Percentiles rank a stretch among this genome's conserved stretches.
Conservation (phyloP, 306 rosid genomes). For the Fragaria ananassa region DNA sequence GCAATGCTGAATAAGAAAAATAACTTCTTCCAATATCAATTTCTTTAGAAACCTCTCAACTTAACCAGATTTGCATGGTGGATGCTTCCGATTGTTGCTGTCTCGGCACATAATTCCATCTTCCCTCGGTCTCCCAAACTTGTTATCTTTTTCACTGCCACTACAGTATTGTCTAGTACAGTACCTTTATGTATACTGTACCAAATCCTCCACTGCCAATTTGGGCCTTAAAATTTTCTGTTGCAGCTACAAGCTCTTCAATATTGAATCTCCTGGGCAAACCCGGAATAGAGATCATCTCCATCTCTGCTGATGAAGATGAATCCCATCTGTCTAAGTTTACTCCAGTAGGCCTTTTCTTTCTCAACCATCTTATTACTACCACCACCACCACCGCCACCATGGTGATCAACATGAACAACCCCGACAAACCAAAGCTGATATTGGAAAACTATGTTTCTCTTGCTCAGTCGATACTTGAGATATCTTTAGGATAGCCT, state of each 20-base stretch:
- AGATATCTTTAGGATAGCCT: not conserved
- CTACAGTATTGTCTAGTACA: constrained; percentile 5
- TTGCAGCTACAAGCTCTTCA: constrained; percentile 20
- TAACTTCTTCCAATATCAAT: too few species aligned
- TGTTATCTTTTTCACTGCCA: constrained; percentile 32
- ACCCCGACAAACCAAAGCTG: constrained; percentile 7
- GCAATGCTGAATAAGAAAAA: too few species aligned
- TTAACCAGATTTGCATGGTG: constrained; percentile 25
- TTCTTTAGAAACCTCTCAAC: constrained; percentile 9
- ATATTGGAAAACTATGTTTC: constrained; percentile 1
- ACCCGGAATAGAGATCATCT: constrained; percentile 20
- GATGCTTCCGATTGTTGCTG: constrained; percentile 16
- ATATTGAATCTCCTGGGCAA: constrained; percentile 15
- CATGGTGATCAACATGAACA: not conserved
- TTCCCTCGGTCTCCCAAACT: constrained; percentile 20
- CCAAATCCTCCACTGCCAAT: constrained; percentile 32
- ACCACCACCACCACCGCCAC: not conserved
- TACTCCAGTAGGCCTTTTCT: not conserved
- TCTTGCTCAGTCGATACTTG: not conserved
- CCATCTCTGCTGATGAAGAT: constrained; percentile 9
- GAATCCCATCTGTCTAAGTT: not conserved
- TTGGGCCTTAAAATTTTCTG: constrained; percentile 21
- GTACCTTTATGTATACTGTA: constrained; percentile 27
- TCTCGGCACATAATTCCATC: constrained; percentile 23
- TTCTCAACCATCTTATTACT: constrained; percentile 9